phyloP scores from a whole-genome alignment of 768 basidiomycete genomes.

The Russula foetens region DNA sequence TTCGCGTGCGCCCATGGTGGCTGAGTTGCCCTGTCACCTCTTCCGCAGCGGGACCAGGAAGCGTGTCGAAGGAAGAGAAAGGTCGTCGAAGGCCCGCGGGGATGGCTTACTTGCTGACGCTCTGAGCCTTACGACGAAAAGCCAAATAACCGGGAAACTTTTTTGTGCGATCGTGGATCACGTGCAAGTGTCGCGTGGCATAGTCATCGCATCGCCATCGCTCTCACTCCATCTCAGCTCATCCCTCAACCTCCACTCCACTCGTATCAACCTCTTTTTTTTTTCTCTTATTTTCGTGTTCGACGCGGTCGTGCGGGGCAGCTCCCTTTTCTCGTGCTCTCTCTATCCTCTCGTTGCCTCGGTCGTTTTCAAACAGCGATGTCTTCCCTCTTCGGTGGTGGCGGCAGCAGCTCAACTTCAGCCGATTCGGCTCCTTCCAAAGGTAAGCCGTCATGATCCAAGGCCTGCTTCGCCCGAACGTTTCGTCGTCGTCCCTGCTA shows the following conservation, averaged over 20 bases:
- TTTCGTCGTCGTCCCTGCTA: not conserved
- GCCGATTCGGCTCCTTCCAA: slow-evolving; percentile 10
- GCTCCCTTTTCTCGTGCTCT: not conserved
- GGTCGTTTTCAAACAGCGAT: slow-evolving; percentile 2
- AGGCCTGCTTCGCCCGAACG: not conserved
- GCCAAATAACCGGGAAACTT: no score
- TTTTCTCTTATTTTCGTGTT: no score
- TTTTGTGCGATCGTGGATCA: not conserved
- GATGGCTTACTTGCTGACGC: no score
- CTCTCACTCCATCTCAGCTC: no score
- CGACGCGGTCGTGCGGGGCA: no score
- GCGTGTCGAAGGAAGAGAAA: no score
- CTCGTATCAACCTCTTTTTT: no score
- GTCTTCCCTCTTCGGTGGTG: slow-evolving; percentile 24
- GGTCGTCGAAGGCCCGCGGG: no score
- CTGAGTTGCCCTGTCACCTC: slow-evolving; percentile 1
- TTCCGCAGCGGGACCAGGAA: not conserved
- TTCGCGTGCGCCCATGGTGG: slow-evolving; percentile 60
- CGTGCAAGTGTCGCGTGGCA: no score
- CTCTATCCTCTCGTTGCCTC: not conserved
- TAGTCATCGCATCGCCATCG: no score
- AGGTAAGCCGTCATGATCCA: not conserved
- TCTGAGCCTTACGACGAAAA: no score
- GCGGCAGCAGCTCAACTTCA: slow-evolving; percentile 13
- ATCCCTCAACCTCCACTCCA: no score